phyloP scores from a whole-genome alignment of 805 yeast genomes.

The Candida railenensis region DNA sequence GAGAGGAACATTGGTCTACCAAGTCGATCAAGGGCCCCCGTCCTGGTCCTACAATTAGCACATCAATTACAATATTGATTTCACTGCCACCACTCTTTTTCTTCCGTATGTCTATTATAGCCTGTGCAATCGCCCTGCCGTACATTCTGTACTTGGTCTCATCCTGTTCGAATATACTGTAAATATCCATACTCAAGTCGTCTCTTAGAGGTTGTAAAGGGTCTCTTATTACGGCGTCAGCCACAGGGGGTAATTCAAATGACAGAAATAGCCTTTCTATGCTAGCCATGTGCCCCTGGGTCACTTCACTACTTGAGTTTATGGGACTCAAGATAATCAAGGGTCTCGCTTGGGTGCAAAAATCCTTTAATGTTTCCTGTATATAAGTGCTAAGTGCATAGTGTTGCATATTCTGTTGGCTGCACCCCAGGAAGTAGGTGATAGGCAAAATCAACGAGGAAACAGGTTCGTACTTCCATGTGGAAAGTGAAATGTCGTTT shows the following conservation, averaged over 20 bases:
- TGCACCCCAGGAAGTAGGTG: neutral
- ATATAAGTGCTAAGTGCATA: neutral
- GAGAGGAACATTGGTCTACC: conserved; percentile 5
- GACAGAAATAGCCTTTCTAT: neutral
- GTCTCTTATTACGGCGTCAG: conserved; percentile 18
- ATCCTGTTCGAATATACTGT: conserved; percentile 73
- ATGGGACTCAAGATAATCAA: neutral
- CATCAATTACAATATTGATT: conserved; percentile 7
- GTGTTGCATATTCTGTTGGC: neutral
- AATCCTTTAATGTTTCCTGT: neutral
- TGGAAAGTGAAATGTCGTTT: neutral
- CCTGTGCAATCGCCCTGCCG: conserved; percentile 58
- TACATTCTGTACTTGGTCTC: conserved; percentile 66
- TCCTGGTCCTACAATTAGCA: conserved; percentile 84
- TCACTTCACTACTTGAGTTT: neutral
- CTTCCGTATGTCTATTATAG: conserved; percentile 37
- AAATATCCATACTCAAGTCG: conserved; percentile 57
- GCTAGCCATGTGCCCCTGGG: neutral
- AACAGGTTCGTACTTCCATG: neutral
- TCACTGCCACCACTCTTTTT: neutral
- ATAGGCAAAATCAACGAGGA: neutral
- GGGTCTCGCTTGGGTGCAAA: conserved; percentile 1
- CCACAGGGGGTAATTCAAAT: neutral
- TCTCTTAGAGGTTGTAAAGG: conserved; percentile 76
- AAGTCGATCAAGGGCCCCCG: conserved; percentile 74